Evolutionary conservation across 305 asterid species (phyloP).

Genomic region (Fraxinus baroniana): DNA sequence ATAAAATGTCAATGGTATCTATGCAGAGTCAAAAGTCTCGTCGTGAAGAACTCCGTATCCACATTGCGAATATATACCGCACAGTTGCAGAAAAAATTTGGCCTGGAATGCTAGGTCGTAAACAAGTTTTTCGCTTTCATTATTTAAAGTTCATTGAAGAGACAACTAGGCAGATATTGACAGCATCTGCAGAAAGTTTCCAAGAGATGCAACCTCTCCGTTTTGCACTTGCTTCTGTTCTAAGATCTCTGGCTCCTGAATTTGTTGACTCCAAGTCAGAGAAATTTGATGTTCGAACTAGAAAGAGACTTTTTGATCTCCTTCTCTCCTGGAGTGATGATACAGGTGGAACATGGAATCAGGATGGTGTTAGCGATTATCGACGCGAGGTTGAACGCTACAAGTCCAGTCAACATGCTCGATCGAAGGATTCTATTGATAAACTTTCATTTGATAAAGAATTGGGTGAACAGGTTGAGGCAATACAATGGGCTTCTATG

Average conservation of each 20-base stretch:
- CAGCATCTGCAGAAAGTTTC: conserved; percentile 78
- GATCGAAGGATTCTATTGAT: conserved; percentile 95
- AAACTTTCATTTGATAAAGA: conserved; percentile 95
- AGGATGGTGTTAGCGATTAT: conserved; percentile 90
- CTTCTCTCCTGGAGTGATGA: conserved; percentile 96
- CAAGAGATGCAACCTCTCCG: conserved; percentile 95
- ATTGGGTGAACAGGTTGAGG: conserved; percentile 93
- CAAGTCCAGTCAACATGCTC: conserved; percentile 88
- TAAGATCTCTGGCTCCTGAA: conserved; percentile 96
- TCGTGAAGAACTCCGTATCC: conserved; percentile 93
- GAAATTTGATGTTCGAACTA: conserved; percentile 84
- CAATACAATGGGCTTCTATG: conserved; percentile 99
- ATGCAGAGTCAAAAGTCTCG: conserved; percentile 95
- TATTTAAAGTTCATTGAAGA: conserved; percentile 94
- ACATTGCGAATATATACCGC: conserved; percentile 85
- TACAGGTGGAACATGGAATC: conserved; percentile 87
- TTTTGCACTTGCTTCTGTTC: conserved; percentile 89
- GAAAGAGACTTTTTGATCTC: conserved; percentile 94
- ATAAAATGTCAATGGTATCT: conserved; percentile 22
- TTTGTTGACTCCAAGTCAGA: conserved; percentile 97
- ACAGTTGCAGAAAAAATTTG: conserved; percentile 91
- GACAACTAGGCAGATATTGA: conserved; percentile 68
- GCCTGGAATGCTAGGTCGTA: conserved; percentile 98
- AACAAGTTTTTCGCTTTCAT: conserved; percentile 97
- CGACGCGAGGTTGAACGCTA: conserved; percentile 99